Percentiles rank a stretch among this genome's conserved stretches.
Conservation (phyloP, 2,329 filamentous ascomycete genomes). For the Colletotrichum australisinense region DNA sequence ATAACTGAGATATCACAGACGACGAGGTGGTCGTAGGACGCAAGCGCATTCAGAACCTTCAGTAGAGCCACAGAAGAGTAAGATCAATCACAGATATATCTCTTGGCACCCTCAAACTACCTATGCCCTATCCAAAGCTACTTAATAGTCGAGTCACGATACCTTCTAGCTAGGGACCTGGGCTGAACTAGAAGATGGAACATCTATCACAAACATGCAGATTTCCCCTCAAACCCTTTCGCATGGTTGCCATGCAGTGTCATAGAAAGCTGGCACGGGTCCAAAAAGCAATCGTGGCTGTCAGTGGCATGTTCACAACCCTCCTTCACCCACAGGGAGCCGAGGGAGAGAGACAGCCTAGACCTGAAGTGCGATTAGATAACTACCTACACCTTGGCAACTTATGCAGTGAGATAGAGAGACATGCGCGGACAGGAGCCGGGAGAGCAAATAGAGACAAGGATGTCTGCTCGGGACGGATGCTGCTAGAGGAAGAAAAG, state of each 20-base stretch:
- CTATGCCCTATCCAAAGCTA: no score
- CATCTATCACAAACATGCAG: not conserved
- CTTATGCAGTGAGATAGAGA: not conserved
- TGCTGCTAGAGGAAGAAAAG: not conserved
- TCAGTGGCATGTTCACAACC: not conserved
- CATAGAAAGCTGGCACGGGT: not conserved
- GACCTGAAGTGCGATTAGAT: not conserved
- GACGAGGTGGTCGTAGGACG: no score
- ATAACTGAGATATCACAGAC: no score
- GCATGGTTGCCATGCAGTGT: not conserved
- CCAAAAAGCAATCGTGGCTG: not conserved
- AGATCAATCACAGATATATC: not conserved
- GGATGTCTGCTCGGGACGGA: not conserved
- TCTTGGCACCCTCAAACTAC: not conserved
- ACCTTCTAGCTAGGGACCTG: rapidly evolving
- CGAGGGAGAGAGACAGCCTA: not conserved
- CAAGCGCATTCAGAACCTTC: not conserved
- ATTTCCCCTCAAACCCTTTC: not conserved
- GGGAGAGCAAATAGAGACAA: not conserved
- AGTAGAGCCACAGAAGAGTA: not conserved
- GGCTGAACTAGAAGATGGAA: not conserved
- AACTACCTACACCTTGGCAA: no score
- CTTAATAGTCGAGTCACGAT: no score
- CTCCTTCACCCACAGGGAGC: not conserved
- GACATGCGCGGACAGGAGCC: not conserved